A percentile compares a stretch with the other conserved stretches of the same genome.
Conservation (phyloP, 768 basidiomycete species). For the Auriscalpium vulgare region DNA sequence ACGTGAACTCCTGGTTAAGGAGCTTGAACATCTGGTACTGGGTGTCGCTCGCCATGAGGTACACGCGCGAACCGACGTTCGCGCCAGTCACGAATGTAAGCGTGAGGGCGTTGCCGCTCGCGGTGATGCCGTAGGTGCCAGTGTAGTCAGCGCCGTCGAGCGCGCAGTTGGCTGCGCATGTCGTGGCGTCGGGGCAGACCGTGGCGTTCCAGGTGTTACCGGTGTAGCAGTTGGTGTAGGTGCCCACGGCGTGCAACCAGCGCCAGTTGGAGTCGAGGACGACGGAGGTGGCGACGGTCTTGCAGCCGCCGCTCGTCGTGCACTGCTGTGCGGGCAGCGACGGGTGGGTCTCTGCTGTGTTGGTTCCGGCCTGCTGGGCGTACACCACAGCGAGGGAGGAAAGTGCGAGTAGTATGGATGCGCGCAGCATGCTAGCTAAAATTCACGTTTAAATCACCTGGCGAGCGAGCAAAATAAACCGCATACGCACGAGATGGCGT, state of each 20-base stretch:
- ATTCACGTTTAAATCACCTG: constrained; percentile 18
- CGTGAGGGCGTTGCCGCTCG: constrained; percentile 21
- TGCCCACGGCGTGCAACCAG: constrained; percentile 15
- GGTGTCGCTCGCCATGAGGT: constrained; percentile 40
- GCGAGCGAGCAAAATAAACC: no score
- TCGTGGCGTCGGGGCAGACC: constrained; percentile 17
- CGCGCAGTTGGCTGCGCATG: constrained; percentile 21
- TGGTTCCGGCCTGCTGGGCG: constrained; percentile 21
- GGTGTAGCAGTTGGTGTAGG: constrained; percentile 24
- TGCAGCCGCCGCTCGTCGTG: constrained; percentile 12
- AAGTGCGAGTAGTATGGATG: constrained; percentile 5
- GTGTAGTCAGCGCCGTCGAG: constrained; percentile 22
- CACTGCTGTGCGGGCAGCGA: constrained; percentile 16
- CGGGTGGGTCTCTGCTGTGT: constrained; percentile 20
- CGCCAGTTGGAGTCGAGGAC: constrained; percentile 21
- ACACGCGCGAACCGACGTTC: constrained; percentile 33
- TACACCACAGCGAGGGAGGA: constrained; percentile 14
- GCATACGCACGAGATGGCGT: no score
- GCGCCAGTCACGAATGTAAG: constrained; percentile 25
- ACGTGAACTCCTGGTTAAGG: constrained; percentile 49
- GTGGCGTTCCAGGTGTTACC: constrained; percentile 20
- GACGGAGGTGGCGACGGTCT: not conserved
- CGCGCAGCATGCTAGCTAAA: not conserved
- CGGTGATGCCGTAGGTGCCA: constrained; percentile 17
- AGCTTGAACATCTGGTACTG: constrained; percentile 43